Percentiles rank a stretch among this genome's conserved stretches.
Evolutionary conservation across 768 basidiomycete species (phyloP).

Genomic region (Rhizopogon vulgaris): DNA sequence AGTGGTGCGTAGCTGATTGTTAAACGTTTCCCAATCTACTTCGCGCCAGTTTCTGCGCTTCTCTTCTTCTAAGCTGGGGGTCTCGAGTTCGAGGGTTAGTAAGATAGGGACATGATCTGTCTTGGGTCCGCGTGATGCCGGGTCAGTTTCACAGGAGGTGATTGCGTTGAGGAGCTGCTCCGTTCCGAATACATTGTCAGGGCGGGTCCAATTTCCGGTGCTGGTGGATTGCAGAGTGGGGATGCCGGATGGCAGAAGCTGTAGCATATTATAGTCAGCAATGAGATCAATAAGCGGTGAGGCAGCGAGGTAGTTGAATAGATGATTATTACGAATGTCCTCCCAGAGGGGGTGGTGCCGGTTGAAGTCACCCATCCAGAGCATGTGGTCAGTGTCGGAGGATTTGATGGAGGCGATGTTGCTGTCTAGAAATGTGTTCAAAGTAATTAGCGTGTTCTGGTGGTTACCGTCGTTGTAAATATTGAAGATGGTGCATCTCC

Average conservation of each 20-base stretch:
- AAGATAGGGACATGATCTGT: conserved; percentile 14
- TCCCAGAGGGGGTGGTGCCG: conserved; percentile 37
- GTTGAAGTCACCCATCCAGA: conserved; percentile 36
- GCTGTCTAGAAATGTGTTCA: conserved; percentile 1
- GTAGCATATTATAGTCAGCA: conserved; percentile 20
- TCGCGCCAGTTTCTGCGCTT: conserved; percentile 9
- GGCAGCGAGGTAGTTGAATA: conserved; percentile 15
- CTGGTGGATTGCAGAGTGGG: conserved; percentile 27
- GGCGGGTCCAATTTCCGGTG: conserved; percentile 22
- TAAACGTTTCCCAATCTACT: conserved; percentile 7
- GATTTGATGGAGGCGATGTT: neutral
- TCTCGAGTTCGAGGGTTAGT: neutral
- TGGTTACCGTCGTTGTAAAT: conserved; percentile 29
- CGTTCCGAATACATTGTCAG: conserved; percentile 11
- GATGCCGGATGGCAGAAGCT: conserved; percentile 26
- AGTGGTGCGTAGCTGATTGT: neutral
- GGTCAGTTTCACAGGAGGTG: too few species aligned
- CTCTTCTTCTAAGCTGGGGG: too few species aligned
- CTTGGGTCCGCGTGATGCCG: too few species aligned
- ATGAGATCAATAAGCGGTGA: conserved; percentile 24
- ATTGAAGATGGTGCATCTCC: conserved; percentile 4
- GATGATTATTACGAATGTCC: conserved; percentile 19
- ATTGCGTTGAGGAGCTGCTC: fast-evolving
- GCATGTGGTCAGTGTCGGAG: conserved; percentile 6
- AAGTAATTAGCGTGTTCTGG: conserved; percentile 9